Percentiles rank a stretch among this genome's conserved stretches.
phyloP scores from a whole-genome alignment of 495 filamentous ascomycete species.

The Pyrenula massariospora region DNA sequence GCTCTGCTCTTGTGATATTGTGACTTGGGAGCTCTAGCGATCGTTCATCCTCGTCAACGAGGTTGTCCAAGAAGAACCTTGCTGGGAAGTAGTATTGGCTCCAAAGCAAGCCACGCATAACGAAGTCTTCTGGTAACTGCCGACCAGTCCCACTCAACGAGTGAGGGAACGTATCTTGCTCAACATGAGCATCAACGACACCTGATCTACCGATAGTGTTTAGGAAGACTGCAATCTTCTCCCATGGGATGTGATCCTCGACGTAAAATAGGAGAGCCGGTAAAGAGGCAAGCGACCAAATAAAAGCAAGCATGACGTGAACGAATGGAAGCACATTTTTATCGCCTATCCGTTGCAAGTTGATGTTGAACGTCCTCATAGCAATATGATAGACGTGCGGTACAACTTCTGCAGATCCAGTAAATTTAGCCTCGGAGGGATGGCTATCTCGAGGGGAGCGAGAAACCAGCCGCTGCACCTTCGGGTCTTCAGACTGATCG shows the following conservation, averaged over 20 bases:
- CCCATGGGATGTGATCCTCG: constrained; percentile 56
- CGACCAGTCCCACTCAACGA: constrained; percentile 34
- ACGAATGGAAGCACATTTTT: constrained; percentile 52
- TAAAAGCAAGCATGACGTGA: constrained; percentile 59
- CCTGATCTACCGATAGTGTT: constrained; percentile 46
- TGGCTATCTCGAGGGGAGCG: background rate
- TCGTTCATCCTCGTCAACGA: constrained; percentile 67
- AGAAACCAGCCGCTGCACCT: background rate
- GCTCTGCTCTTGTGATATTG: constrained; percentile 49
- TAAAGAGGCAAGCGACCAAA: constrained; percentile 44
- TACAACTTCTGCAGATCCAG: constrained; percentile 9
- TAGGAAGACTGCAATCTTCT: constrained; percentile 45
- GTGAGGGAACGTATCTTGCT: constrained; percentile 37
- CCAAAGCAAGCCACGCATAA: constrained; percentile 67
- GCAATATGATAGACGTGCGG: constrained; percentile 28
- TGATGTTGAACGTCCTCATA: constrained; percentile 36
- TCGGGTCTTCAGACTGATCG: background rate
- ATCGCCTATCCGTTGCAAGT: constrained; percentile 49
- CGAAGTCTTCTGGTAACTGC: constrained; percentile 79
- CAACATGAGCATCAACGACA: constrained; percentile 30
- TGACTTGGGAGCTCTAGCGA: constrained; percentile 58
- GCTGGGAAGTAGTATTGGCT: constrained; percentile 55
- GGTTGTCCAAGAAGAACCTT: constrained; percentile 56
- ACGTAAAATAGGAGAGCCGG: constrained; percentile 38
- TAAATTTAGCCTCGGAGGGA: background rate